Evolutionary conservation across 345 rosid species (phyloP), one percentile per base, ranked within the genome.

Genomic region (Citrus unshiu): DNA sequence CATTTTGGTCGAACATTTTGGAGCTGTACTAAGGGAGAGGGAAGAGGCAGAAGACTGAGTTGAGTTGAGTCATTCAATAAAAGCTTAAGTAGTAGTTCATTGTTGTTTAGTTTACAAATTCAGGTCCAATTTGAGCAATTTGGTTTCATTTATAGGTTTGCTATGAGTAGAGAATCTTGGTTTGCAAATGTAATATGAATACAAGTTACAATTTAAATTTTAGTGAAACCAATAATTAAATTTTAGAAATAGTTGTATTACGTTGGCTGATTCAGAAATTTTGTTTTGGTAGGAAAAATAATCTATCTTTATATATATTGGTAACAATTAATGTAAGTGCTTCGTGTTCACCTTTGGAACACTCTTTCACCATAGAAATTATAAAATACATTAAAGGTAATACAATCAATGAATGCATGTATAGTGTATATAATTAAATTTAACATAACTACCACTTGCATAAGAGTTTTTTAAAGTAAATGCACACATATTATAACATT

Each of bases 21-120:
- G 98, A 66, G 99, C 95, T 77, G 95, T 91, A 69, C 92, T 85
- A 10, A 91, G 95, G 78, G 98, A 89, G 70, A 89, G 97, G 87
- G 98, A 93, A 85, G 98, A 92, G 34, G 80, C 66, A 16, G 98
- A 93, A 67, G 96, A 92, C 34, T 93, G 86, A 83, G 4, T 54
- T 54, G 58, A 18, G 58, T 81, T 62, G 24, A 16, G 25, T 43
- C 21, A 43, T 14, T 63, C 67, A 29, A 63, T 0, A 63, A 10
- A 63, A 22, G 60, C 8, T 16, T 19, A 37, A 43, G 27, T 6
- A 56, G 73, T 30, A 25, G 40, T 30, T 34, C 64, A n/a, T 12
- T 46, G 39, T 40, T 40, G 75, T 60, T 39, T 2, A 21, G 14
- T 74, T 60, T 40, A 61, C 5, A 18, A 74, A 40, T 21, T 37